Conservation (phyloP, 805 yeast species). For the Suhomyces emberorum region DNA sequence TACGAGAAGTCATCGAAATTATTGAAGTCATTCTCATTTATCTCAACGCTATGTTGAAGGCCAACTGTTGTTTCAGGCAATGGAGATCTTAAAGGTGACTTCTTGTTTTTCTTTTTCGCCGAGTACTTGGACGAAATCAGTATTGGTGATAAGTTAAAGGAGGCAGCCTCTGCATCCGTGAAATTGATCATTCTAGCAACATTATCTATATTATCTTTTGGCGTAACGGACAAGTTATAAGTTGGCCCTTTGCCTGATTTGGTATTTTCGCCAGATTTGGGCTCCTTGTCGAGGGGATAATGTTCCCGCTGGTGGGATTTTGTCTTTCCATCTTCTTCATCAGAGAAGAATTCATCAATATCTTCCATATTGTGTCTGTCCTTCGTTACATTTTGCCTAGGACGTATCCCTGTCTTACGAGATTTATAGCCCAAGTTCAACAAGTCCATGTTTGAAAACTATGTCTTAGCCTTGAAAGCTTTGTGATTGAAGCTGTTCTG, state of each 20-base stretch:
- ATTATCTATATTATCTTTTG: constrained; percentile 18
- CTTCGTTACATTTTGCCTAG: constrained; percentile 44
- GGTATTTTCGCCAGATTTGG: neutral
- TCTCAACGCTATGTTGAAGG: too few relatives aligned
- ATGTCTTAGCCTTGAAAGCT: neutral
- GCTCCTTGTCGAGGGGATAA: neutral
- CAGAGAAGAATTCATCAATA: constrained; percentile 63
- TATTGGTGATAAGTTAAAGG: constrained; percentile 30
- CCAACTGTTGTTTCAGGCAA: constrained; percentile 22
- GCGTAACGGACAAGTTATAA: constrained; percentile 5
- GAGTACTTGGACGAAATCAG: constrained; percentile 15
- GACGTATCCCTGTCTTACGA: constrained; percentile 62
- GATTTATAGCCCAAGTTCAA: constrained; percentile 55
- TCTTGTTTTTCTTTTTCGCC: constrained; percentile 20
- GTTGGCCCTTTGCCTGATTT: constrained; percentile 7
- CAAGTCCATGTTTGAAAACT: constrained; percentile 35
- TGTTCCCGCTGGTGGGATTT: constrained; percentile 8
- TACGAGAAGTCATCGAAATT: constrained; percentile 2
- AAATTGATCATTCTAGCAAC: constrained; percentile 36
- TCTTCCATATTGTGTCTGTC: constrained; percentile 68
- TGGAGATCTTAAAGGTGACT: constrained; percentile 31
- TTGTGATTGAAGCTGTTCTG: too few relatives aligned
- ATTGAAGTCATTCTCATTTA: constrained; percentile 5
- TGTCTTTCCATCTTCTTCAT: constrained; percentile 34
- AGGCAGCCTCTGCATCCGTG: constrained; percentile 28